Conservation (phyloP, 177 flowering plant genomes). For the Vitis hybrid region DNA sequence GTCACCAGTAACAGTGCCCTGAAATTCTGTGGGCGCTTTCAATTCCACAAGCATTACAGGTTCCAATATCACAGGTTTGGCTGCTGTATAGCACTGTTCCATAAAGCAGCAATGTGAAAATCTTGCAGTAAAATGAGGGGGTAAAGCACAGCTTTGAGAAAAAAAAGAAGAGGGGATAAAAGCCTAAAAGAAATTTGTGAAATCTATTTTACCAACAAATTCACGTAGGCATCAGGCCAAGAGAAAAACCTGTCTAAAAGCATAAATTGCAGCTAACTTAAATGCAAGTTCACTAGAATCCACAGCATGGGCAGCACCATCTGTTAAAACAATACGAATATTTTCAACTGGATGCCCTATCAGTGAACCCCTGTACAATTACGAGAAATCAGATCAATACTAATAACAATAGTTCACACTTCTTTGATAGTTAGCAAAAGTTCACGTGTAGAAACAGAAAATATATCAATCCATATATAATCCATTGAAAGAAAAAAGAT, state of each 20-base stretch:
- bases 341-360: slow-evolving; percentile 97
- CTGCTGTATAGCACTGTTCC: slow-evolving; percentile 79
- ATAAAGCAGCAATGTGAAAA: slow-evolving; percentile 10
- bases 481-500: background rate
- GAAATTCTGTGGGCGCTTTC: slow-evolving; percentile 94
- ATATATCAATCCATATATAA: background rate
- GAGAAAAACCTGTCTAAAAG: slow-evolving; percentile 87
- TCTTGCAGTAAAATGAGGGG: background rate
- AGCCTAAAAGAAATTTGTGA: background rate
- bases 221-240: background rate
- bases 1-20: slow-evolving; percentile 96
- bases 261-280: slow-evolving; percentile 91
- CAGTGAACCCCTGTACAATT: slow-evolving; percentile 73
- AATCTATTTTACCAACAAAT: slow-evolving; percentile 2
- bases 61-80: slow-evolving; percentile 91
- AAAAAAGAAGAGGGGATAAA: background rate
- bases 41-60: slow-evolving; percentile 95
- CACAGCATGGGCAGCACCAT: slow-evolving; percentile 97
- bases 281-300: slow-evolving; percentile 99
- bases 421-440: too few relatives aligned
- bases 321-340: slow-evolving; percentile 76
- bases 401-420: background rate
- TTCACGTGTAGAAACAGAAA: background rate
- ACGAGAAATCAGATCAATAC: background rate
- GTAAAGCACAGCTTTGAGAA: background rate